phyloP scores from a whole-genome alignment of 345 rosid genomes.

The Salix exigua region DNA sequence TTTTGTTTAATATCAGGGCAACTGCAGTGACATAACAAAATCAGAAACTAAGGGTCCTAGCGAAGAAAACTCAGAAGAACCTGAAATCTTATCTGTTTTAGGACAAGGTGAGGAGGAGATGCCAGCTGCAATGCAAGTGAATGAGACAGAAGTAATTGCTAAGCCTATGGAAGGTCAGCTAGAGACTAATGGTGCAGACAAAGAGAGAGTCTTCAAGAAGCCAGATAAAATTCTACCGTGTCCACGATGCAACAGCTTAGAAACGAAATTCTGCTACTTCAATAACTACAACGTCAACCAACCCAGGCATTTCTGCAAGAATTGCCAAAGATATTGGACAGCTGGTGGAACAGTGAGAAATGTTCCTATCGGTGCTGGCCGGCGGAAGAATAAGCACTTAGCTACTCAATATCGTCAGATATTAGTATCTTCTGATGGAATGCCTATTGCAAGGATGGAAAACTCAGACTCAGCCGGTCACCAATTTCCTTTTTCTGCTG shows the following conservation, averaged over 20 bases:
- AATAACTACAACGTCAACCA: constrained; percentile 93
- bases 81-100: constrained; percentile 13
- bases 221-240: constrained; percentile 83
- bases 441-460: constrained; percentile 39
- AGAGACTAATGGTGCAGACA: constrained; percentile 40
- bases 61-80: constrained; percentile 14
- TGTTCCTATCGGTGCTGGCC: constrained; percentile 91
- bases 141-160: constrained; percentile 19
- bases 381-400: constrained; percentile 84
- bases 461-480: constrained; percentile 35
- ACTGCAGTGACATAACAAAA: constrained; percentile 18
- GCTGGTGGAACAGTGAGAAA: constrained; percentile 97
- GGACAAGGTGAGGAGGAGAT: constrained; percentile 19
- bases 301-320: constrained; percentile 90
- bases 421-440: constrained; percentile 56
- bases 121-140: constrained; percentile 9
- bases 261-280: constrained; percentile 92
- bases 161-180: constrained; percentile 45
- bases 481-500: constrained; percentile 30
- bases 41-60: constrained; percentile 14
- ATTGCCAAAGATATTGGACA: constrained; percentile 97
- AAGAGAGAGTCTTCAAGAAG: constrained; percentile 66
- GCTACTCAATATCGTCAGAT: constrained; percentile 65
- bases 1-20: constrained; percentile 25
- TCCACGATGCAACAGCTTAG: constrained; percentile 92